phyloP scores from a whole-genome alignment of 192 early-diverging fungal species.

The Diversispora eburnea region DNA sequence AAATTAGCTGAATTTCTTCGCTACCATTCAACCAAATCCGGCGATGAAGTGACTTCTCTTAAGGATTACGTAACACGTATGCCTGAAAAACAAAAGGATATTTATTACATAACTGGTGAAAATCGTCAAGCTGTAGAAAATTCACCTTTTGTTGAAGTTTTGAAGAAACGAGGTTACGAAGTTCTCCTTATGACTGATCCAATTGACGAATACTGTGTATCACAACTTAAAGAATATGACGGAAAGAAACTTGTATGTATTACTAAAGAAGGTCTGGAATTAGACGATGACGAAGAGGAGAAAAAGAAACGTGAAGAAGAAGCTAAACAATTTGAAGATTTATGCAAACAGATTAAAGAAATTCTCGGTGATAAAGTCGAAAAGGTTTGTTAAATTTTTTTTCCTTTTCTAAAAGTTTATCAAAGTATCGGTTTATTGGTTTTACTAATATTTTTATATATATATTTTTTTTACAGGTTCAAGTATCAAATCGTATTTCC shows the following conservation, averaged over 20 bases:
- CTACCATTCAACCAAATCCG: conserved; percentile 98
- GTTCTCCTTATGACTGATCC: conserved; percentile 99
- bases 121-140: conserved; percentile 90
- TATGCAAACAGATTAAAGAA: conserved; percentile 95
- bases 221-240: conserved; percentile 99
- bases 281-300: conserved; percentile 98
- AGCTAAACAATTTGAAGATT: conserved; percentile 83
- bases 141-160: conserved; percentile 96
- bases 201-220: conserved; percentile 98
- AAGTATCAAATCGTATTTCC: conserved; percentile 90
- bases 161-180: conserved; percentile 99
- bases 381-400: conserved; percentile 51
- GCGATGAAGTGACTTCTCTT: conserved; percentile 94
- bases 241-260: conserved; percentile 98
- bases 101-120: conserved; percentile 99
- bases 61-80: conserved; percentile 99
- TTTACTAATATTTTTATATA: neutral
- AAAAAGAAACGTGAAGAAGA: conserved; percentile 94
- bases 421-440: neutral
- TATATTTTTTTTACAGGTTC: conserved; percentile 34
- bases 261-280: conserved; percentile 99
- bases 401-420: neutral
- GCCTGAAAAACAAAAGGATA: conserved; percentile 99
- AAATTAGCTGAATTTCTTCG: conserved; percentile 98
- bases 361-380: conserved; percentile 99